Base-by-base conservation (phyloP, 768 basidiomycete species). In the Collybia mongolica region DNA sequence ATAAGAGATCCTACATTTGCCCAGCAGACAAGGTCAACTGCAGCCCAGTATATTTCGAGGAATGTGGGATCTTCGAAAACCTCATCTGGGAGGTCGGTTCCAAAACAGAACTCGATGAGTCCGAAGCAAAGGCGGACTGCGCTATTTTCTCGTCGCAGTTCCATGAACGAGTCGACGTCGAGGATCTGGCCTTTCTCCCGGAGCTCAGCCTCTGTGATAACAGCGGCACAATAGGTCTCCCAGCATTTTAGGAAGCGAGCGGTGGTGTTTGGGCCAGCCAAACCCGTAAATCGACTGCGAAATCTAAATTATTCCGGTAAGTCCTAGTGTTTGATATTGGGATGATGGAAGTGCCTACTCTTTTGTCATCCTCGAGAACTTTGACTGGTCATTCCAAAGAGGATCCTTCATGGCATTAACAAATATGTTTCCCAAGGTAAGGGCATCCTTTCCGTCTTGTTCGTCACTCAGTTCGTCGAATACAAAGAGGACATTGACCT, bases 401-500 rank as follows among this genome's bases (percentile, higher is more conserved):
- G 75, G 63, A 53, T 83, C 69, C 53, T 65, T 70, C 73, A 86
- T 73, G 9, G 77, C 77, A 49, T 78, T 73, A 43, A 81, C 65
- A 54, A 80, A 79, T 19, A 76, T 69, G 41, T 75, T 69, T 15
- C 81, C 80, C 23, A 80, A 84, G 20, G 67, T 67, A 38, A 71
- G 71, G 36, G 82, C 84, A 42, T 79, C 84, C 47, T 66, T 65
- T 22, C 77, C 79, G 59, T 69, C 75, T 61, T 85, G 84, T 50
- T 84, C 83, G 54, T 86, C 83, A 62, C 81, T 84, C 46, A 84
- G 73, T 64, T 86, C 84, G 63, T 87, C 86, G 43, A 85, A 72
- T 51, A 82, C 79, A 66, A 83, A 86, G 23, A 87, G 74, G 11
- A 82, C 66, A 57, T 86, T 84, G 51, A 84, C 70, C 77, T 77